phyloP scores from a whole-genome alignment of 2,329 filamentous ascomycete species.

The Thyridium curvatum region DNA sequence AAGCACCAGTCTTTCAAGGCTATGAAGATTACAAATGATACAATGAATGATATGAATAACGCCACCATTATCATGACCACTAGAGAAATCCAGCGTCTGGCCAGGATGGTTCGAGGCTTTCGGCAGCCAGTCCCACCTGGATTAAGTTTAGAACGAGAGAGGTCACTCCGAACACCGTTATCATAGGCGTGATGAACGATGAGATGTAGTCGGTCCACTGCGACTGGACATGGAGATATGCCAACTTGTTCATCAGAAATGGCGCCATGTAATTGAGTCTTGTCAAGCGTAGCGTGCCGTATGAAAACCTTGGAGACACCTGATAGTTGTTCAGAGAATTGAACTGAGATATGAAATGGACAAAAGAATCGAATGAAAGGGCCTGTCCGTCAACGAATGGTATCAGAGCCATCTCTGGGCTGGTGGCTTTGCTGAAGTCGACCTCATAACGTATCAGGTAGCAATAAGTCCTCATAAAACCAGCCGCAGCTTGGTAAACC shows the following conservation, averaged over 20 bases:
- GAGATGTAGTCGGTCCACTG: constrained; percentile 18
- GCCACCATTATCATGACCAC: too few relatives aligned
- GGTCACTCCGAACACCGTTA: constrained; percentile 18
- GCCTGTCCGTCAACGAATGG: constrained; percentile 18
- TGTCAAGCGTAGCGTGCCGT: constrained; percentile 29
- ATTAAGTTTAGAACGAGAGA: constrained; percentile 20
- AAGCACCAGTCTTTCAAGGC: too few relatives aligned
- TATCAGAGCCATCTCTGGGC: constrained; percentile 17
- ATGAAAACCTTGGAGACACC: constrained; percentile 23
- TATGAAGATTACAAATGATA: too few relatives aligned
- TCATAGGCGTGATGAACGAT: constrained; percentile 15
- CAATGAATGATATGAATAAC: too few relatives aligned
- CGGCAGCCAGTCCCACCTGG: constrained; percentile 18
- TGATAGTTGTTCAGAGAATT: constrained; percentile 14
- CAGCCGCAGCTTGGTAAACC: constrained; percentile 18
- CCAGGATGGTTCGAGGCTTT: too few relatives aligned
- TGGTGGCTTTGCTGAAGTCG: constrained; percentile 24
- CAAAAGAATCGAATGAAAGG: constrained; percentile 13
- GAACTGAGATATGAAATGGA: constrained; percentile 20
- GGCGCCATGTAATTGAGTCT: constrained; percentile 21
- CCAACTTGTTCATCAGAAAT: constrained; percentile 11
- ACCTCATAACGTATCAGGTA: constrained; percentile 24
- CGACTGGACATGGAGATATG: constrained; percentile 18
- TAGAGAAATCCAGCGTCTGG: too few relatives aligned
- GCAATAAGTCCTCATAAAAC: constrained; percentile 27